A percentile compares a stretch with the other conserved stretches of the same genome.
Conservation (phyloP, 2,329 filamentous ascomycete species). For the Ceratocystis huliohia region DNA sequence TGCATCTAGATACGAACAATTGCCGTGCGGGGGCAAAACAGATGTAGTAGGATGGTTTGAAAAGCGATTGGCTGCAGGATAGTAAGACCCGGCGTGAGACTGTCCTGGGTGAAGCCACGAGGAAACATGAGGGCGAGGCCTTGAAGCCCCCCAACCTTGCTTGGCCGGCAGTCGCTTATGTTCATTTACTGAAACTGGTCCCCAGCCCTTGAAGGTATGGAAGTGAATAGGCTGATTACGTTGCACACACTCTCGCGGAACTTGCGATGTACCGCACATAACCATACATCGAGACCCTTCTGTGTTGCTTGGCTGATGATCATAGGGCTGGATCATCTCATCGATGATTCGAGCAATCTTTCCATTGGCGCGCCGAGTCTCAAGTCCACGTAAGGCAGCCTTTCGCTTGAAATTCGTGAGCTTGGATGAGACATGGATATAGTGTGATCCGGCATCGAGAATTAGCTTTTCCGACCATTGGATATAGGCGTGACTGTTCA, state of each 20-base stretch:
- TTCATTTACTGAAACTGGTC: background rate
- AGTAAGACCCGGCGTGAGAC: background rate
- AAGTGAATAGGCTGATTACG: background rate
- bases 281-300: background rate
- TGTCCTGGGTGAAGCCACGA: background rate
- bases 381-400: background rate
- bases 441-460: background rate
- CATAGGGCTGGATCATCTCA: background rate
- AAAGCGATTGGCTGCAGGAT: background rate
- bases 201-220: background rate
- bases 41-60: background rate
- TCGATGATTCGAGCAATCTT: background rate
- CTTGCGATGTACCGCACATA: slow-evolving; percentile 2
- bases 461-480: background rate
- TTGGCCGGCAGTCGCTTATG: background rate
- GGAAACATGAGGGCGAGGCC: too few relatives aligned
- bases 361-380: background rate
- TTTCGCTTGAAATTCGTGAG: background rate
- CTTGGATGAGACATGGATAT: background rate
- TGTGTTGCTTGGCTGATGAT: background rate
- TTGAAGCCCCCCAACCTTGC: background rate
- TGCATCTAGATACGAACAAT: background rate
- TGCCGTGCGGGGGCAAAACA: background rate
- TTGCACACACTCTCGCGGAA: background rate
- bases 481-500: background rate